phyloP scores from a whole-genome alignment of 495 filamentous ascomycete species.

The Penicillium simplicissimum region DNA sequence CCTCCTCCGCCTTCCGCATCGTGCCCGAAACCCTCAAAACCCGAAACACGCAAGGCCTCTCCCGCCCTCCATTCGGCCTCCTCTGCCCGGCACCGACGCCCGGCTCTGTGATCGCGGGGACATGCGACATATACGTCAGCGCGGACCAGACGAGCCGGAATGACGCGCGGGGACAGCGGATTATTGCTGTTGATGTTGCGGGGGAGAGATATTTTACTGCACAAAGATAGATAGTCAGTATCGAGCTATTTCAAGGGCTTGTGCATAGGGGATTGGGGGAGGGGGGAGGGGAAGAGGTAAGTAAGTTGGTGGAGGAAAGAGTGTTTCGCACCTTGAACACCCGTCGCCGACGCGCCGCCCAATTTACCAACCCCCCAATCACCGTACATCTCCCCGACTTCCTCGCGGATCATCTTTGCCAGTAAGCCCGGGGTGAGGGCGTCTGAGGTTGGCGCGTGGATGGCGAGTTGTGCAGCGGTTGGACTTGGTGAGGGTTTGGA shows the following conservation, averaged over 20 bases:
- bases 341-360: slow-evolving; percentile 55
- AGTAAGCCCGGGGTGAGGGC: slow-evolving; percentile 63
- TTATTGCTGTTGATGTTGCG: slow-evolving; percentile 91
- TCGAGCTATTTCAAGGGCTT: too few relatives aligned
- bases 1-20: slow-evolving; percentile 87
- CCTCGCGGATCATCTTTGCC: slow-evolving; percentile 64
- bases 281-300: slow-evolving; percentile 3
- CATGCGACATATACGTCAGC: slow-evolving; percentile 73
- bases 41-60: slow-evolving; percentile 67
- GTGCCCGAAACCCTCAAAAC: slow-evolving; percentile 94
- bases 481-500: slow-evolving; percentile 7
- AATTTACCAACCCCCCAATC: slow-evolving; percentile 78
- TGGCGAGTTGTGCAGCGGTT: slow-evolving; percentile 52
- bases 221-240: neutral
- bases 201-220: slow-evolving; percentile 89
- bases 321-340: slow-evolving; percentile 57
- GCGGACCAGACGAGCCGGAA: slow-evolving; percentile 89
- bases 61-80: slow-evolving; percentile 41
- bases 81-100: slow-evolving; percentile 15
- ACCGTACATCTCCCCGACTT: slow-evolving; percentile 76
- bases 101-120: slow-evolving; percentile 48
- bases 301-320: too few relatives aligned
- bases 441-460: slow-evolving; percentile 74
- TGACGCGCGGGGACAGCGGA: slow-evolving; percentile 74
- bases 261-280: too few relatives aligned